phyloP scores from a whole-genome alignment of 371 early-diverging fungal species.

The Mycotypha africana region DNA sequence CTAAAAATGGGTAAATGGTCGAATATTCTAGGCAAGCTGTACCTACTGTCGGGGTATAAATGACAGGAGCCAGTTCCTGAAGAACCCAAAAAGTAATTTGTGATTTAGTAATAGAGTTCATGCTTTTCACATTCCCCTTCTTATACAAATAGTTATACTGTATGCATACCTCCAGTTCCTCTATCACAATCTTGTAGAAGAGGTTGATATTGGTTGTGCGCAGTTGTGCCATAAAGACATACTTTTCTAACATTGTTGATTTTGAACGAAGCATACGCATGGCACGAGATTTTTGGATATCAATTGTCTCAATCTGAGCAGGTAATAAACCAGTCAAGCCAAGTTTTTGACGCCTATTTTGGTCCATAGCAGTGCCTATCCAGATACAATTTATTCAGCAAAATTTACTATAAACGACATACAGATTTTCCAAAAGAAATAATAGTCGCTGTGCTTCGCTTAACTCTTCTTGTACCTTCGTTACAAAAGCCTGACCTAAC shows the following conservation, averaged over 20 bases:
- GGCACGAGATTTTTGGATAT: constrained; percentile 71
- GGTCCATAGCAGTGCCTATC: constrained; percentile 13
- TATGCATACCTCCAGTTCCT: constrained; percentile 70
- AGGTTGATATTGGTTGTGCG: constrained; percentile 72
- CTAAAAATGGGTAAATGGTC: constrained; percentile 79
- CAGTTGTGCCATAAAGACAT: constrained; percentile 75
- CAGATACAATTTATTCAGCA: no score
- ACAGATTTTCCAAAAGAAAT: not conserved
- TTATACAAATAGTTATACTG: no score
- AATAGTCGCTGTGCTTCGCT: not conserved
- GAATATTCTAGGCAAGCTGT: constrained; percentile 87
- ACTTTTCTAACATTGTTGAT: constrained; percentile 66
- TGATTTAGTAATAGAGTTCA: not conserved
- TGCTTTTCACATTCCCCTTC: no score
- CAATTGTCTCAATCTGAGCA: constrained; percentile 61
- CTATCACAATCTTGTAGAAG: constrained; percentile 75
- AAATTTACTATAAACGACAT: no score
- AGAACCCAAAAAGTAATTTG: not conserved
- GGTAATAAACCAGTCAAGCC: constrained; percentile 69
- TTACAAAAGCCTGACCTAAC: no score
- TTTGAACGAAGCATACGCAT: constrained; percentile 61
- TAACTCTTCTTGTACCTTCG: not conserved
- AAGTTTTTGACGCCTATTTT: constrained; percentile 22
- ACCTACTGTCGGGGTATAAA: constrained; percentile 93
- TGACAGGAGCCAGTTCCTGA: constrained; percentile 73